Evolutionary conservation across 2,329 filamentous ascomycete species (phyloP), one percentile per base, ranked within the genome.

Genomic region (Knoxdaviesia proteae): DNA sequence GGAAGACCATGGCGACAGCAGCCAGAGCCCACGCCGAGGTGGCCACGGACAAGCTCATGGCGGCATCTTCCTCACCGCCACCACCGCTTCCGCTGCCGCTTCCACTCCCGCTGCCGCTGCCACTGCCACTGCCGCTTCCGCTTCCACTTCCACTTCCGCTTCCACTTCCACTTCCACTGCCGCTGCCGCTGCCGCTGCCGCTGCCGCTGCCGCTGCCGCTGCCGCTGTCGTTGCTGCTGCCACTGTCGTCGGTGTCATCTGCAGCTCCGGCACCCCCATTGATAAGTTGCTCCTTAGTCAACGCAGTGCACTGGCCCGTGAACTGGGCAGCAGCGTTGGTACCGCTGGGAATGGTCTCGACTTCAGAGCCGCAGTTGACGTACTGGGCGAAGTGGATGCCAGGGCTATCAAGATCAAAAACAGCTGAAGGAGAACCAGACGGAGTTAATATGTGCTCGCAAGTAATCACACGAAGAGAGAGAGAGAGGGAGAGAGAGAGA

Each of bases 341-440:
- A 37, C 50, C 51, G 4, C 44, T 35, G 11, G 51, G 51, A 29
- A 53, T 51, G 45, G 48, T 48, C 37, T 51, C 48, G 38, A 49
- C 44, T 32, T 50, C 51, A 6, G 50, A 46, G 31, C 51, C 51
- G 29, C 51, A 53, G 48, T 53, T 49, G 43, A 48, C 46, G 32
- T 51, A 53, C 7, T 47, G 45, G 7, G 51, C 51, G 36, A 53
- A 51, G 42, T 53, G 50, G 9, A 53, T 46, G n/a, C 50, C 51
- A 6, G 49, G 49, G 6, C 47, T 52, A 35, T 50, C 49, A 43
- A 50, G 48, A 46, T 53, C 49, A 40, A 47, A 51, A 34, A 49
- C 47, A 11, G 46, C 47, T 49, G 34, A 36, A 32, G 10, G n/a
- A 44, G 8, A 9, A 33, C 42, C 20, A 42, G 36, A 44, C 36